Base-by-base conservation (phyloP, 179 eudicot genomes). In the Pouteria campechiana region DNA sequence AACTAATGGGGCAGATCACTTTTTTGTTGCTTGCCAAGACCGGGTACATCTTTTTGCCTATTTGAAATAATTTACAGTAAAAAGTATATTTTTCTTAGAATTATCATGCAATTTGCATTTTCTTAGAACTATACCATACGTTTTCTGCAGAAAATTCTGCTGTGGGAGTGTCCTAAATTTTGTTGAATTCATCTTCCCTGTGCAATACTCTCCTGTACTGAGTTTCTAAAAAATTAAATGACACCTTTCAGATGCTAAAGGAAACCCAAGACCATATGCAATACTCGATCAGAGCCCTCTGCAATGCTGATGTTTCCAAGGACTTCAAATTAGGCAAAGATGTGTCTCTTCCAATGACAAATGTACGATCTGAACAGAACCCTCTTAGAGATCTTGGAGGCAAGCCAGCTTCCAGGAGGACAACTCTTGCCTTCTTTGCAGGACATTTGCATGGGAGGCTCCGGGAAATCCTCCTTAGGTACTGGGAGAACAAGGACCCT, bases 11-110 rank as follows among this genome's bases (percentile, higher is more conserved):
- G 59, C 74, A 7, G 78, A 72, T 36, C 78, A 72, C 46, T 72
- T 72, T 52, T 61, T 72, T 34, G 78, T 59, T 12, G 78, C 74
- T 31, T 72, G 78, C 48, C 78, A 72, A 39, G 78, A 72, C 38
- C 68, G 78, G 78, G 78, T 72, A 67, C 19, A 32, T 48, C 12
- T 54, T 40, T 9, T 24, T 19, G 12, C n/a, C n/a, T n/a, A n/a
- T n/a, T n/a, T n/a, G n/a, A n/a, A n/a, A n/a, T n/a, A n/a, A n/a
- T n/a, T n/a, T n/a, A n/a, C n/a, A n/a, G n/a, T n/a, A n/a, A n/a
- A n/a, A n/a, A n/a, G n/a, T n/a, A n/a, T n/a, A n/a, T n/a, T n/a
- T n/a, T n/a, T n/a, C n/a, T n/a, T n/a, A n/a, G n/a, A n/a, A n/a
- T n/a, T n/a, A n/a, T n/a, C n/a, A n/a, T n/a, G n/a, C n/a, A n/a